phyloP scores from a whole-genome alignment of 164 flowering plant species.

The Dillenia turbinata region DNA sequence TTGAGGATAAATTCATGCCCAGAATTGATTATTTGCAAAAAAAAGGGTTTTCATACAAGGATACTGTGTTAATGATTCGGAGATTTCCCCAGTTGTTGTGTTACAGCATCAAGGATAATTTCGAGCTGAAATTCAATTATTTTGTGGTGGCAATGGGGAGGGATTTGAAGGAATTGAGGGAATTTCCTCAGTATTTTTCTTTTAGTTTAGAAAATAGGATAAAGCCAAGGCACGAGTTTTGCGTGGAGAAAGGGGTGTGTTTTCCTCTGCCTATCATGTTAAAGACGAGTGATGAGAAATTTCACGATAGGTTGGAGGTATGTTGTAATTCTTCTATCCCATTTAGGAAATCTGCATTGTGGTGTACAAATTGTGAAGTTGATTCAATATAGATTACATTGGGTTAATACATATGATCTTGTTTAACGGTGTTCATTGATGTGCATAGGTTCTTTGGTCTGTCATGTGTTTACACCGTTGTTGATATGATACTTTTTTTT shows the following conservation, averaged over 20 bases:
- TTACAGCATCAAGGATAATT: constrained; percentile 62
- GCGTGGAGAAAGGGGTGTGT: constrained; percentile 64
- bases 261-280: constrained; percentile 67
- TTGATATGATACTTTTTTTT: too few species aligned
- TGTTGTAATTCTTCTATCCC: constrained; percentile 68
- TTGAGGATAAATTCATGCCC: constrained; percentile 75
- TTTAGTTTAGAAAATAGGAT: constrained; percentile 88
- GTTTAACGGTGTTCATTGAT: neutral
- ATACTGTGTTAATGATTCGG: constrained; percentile 58
- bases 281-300: constrained; percentile 42
- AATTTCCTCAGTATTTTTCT: constrained; percentile 91
- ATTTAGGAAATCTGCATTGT: constrained; percentile 65
- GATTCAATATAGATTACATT: constrained; percentile 1
- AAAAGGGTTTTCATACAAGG: constrained; percentile 56
- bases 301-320: constrained; percentile 55
- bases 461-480: too few species aligned
- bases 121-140: constrained; percentile 76
- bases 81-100: constrained; percentile 76
- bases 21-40: constrained; percentile 63
- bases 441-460: too few species aligned
- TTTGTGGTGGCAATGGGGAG: constrained; percentile 86
- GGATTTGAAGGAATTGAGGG: constrained; percentile 74
- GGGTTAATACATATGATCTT: neutral
- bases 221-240: constrained; percentile 66
- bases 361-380: constrained; percentile 32